These are phyloP conservation scores for Ophiostoma ulmi DNA, from an alignment of 2,329 filamentous ascomycete genomes.

Conservation along the genomic window DNA sequence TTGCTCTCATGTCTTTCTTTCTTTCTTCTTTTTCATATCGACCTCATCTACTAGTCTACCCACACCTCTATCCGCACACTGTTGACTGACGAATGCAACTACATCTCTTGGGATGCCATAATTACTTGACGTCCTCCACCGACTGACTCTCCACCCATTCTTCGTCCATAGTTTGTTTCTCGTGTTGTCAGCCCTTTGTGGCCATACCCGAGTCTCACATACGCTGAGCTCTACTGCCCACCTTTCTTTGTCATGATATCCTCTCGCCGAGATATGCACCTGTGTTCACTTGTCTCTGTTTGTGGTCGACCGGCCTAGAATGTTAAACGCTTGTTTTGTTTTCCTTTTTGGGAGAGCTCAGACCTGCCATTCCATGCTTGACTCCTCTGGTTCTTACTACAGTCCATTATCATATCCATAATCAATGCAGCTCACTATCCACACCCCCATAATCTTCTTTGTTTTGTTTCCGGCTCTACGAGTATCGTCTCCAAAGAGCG, in stretches of 20 bases:
- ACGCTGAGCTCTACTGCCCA: neutral
- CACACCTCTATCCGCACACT: neutral
- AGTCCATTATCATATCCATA: neutral
- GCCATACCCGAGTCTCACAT: neutral
- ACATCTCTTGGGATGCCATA: neutral
- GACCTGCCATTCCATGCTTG: neutral
- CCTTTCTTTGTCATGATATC: conserved; percentile 10
- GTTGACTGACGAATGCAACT: conserved; percentile 1
- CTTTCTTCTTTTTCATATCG: neutral
- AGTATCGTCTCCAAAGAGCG: neutral
- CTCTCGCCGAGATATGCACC: neutral
- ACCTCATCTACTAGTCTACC: neutral
- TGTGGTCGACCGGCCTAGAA: neutral
- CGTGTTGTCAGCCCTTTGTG: neutral
- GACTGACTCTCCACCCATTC: neutral
- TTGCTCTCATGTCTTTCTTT: neutral
- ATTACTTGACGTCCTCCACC: neutral
- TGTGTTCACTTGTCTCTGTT: neutral
- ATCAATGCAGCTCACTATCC: neutral
- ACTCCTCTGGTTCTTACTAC: neutral
- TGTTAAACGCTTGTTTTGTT: no score
- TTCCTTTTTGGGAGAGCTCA: neutral
- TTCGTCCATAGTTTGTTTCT: neutral
- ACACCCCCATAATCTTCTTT: neutral
- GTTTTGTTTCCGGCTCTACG: neutral